phyloP scores from a whole-genome alignment of 2,329 filamentous ascomycete species.

The Akanthomyces lecanii region DNA sequence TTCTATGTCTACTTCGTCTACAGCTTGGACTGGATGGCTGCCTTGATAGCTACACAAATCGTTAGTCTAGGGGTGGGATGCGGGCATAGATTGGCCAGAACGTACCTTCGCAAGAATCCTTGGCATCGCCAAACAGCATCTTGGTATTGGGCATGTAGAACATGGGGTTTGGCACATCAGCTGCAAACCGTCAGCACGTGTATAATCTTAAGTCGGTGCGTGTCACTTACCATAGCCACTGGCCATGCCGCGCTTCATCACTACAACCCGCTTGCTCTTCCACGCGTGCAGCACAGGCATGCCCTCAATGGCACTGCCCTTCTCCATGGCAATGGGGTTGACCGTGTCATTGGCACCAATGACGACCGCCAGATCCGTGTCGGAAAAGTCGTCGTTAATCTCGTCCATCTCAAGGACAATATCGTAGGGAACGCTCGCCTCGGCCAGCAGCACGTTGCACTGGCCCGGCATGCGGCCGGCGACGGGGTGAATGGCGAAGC shows the following conservation, averaged over 20 bases:
- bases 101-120: constrained; percentile 73
- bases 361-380: constrained; percentile 81
- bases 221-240: constrained; percentile 70
- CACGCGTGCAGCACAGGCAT: constrained; percentile 92
- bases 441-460: constrained; percentile 85
- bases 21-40: constrained; percentile 32
- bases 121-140: constrained; percentile 91
- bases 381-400: constrained; percentile 86
- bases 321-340: constrained; percentile 82
- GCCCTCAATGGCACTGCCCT: constrained; percentile 77
- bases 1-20: constrained; percentile 11
- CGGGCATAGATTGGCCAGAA: constrained; percentile 3
- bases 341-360: constrained; percentile 93
- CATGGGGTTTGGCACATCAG: constrained; percentile 90
- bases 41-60: constrained; percentile 34
- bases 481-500: constrained; percentile 87
- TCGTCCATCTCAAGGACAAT: constrained; percentile 95
- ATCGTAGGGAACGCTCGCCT: constrained; percentile 84
- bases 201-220: background rate
- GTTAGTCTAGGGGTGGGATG: constrained; percentile 22
- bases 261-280: constrained; percentile 89
- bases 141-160: constrained; percentile 86
- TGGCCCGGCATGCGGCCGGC: constrained; percentile 91
- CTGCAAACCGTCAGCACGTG: constrained; percentile 37
- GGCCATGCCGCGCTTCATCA: constrained; percentile 90